Base-by-base conservation (phyloP, 306 rosid species). In the Coriaria nepalensis region DNA sequence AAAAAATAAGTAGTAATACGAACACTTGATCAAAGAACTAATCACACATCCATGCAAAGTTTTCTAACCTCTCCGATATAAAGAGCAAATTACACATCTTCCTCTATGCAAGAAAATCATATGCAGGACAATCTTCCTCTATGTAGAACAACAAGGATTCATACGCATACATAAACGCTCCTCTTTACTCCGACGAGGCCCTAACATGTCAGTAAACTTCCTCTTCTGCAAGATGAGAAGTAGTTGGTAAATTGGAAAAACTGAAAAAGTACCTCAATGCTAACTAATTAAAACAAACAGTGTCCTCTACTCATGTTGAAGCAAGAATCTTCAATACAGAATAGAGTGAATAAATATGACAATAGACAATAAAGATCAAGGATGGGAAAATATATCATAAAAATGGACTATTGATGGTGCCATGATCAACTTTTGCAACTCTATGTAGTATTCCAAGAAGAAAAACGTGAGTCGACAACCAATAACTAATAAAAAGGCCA, bases 141-240 rank as follows among this genome's bases (percentile, higher is more conserved):
- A n/a, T n/a, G n/a, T n/a, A n/a, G n/a, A n/a, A n/a, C n/a, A n/a
- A n/a, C n/a, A n/a, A n/a, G n/a, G n/a, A n/a, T n/a, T n/a, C n/a
- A n/a, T n/a, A n/a, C n/a, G n/a, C n/a, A n/a, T n/a, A n/a, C n/a
- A n/a, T n/a, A n/a, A n/a, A n/a, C n/a, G 87, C 66, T 85, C 95
- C 41, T 62, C 75, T 72, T 73, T 75, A 66, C 83, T 77, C 98
- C 98, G 84, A 59, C 75, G 92, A 55, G 85, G 77, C 55, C 95
- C 98, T 75, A 90, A 67, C 94, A 79, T 69, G 63, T 85, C 85
- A 35, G 98, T 73, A 71, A 85, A 73, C 72, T 82, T 90, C 74
- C 92, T 73, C 94, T 79, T 90, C 95, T 90, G 77, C 77, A 63
- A 45, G 48, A 69, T 57, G 47, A 47, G 56, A 63, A 53, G 62